Evolutionary conservation across 2,329 filamentous ascomycete species (phyloP).

Genomic region (Karstenula rhodostoma): DNA sequence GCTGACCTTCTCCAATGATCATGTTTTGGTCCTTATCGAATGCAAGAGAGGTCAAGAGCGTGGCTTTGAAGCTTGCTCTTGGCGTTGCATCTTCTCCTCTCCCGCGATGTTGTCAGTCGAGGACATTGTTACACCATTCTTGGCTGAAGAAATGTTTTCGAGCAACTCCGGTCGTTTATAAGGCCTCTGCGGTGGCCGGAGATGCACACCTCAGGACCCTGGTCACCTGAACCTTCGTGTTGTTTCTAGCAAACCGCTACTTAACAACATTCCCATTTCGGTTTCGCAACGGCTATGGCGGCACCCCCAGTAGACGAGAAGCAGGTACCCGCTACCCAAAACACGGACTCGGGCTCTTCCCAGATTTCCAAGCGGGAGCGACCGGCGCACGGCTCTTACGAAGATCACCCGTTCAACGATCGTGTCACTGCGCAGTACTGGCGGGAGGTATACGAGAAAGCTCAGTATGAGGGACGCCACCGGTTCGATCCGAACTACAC

Average conservation of each 20-base stretch:
- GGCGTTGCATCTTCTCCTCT: neutral
- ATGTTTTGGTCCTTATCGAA: neutral
- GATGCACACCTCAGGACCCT: neutral
- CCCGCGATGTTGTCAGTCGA: neutral
- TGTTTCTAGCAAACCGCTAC: neutral
- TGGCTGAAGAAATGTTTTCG: neutral
- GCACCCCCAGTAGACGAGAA: neutral
- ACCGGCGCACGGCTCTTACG: neutral
- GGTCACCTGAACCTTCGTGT: neutral
- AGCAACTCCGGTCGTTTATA: neutral
- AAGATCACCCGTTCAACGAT: constrained; percentile 29
- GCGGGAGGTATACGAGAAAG: constrained; percentile 36
- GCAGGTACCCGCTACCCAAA: neutral
- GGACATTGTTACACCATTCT: neutral
- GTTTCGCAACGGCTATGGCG: neutral
- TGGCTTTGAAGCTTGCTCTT: neutral
- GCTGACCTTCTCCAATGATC: neutral
- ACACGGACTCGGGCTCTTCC: neutral
- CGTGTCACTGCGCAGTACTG: constrained; percentile 35
- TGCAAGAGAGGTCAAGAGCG: neutral
- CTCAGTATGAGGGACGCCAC: constrained; percentile 50
- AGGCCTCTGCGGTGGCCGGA: neutral
- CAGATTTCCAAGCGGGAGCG: neutral
- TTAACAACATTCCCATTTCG: neutral
- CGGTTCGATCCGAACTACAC: constrained; percentile 58